phyloP scores from a whole-genome alignment of 148 eudicot species.

The Cornus kousa region DNA sequence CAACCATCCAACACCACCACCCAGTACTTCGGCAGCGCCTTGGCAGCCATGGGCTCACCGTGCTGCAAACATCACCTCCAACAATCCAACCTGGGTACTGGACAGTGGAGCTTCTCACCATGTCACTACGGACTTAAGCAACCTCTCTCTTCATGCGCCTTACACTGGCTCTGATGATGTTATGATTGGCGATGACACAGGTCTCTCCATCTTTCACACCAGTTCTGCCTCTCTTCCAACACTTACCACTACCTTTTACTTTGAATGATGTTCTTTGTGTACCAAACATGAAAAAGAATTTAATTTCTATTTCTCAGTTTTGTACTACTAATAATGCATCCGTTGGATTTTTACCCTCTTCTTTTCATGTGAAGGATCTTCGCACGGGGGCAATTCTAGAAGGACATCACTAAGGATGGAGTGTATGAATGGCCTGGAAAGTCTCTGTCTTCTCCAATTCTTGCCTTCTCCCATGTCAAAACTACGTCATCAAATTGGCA shows the following conservation, averaged over 20 bases:
- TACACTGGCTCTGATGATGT: not conserved
- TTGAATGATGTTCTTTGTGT: slow-evolving; percentile 6
- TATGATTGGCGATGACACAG: slow-evolving; percentile 4
- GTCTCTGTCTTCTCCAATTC: not conserved
- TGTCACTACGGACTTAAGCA: not conserved
- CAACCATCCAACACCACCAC: not conserved
- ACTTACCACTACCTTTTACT: not conserved
- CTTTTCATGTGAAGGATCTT: not conserved
- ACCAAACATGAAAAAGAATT: not conserved
- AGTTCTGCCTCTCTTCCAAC: not conserved
- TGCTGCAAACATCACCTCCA: not conserved
- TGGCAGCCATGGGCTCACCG: not conserved
- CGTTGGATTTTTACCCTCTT: not conserved
- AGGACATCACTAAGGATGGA: not conserved
- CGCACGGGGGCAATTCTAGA: not conserved
- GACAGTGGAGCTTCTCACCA: slow-evolving; percentile 15
- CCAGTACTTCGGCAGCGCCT: not conserved
- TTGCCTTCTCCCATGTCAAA: not conserved
- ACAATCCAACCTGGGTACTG: not conserved
- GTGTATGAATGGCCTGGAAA: not conserved
- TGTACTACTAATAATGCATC: not conserved
- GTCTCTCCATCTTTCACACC: not conserved
- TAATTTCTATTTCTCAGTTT: not conserved
- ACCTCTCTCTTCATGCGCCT: not conserved
- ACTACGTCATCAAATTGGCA: not conserved